Evolutionary conservation across 2,329 filamentous ascomycete species (phyloP), one percentile per base, ranked within the genome.

Genomic region (Sclerotiophoma versabilis): DNA sequence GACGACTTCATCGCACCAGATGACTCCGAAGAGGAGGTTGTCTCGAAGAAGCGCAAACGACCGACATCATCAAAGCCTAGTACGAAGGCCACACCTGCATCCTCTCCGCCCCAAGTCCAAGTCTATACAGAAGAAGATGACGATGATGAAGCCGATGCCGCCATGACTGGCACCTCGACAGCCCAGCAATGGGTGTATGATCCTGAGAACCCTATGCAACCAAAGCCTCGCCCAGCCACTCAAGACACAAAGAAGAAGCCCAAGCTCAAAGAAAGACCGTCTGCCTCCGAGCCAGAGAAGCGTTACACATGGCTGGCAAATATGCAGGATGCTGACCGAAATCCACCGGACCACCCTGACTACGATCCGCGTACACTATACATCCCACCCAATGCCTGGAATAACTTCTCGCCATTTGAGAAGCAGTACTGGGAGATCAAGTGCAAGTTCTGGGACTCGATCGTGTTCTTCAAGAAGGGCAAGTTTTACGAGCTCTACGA

Each of bases 391-490:
- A 71, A 81, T 27, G 91, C 92, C 0, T 96, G 88, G 87, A 78
- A 79, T 25, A 88, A 90, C 22, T 97, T 99, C 72, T 96, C 93
- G 0, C 85, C 93, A 0, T 99, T 99, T 62, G 95, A 99, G 76
- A 96, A 92, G 75, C 95, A 99, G 72, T 99, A 99, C 74, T 99
- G 95, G 95, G 92, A 96, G 69, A 98, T 99, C 75, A 99, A 99
- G 79, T 90, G 93, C 75, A 97, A 97, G 66, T 91, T 96, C 62
- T 98, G 91, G 90, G 92, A 97, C 63, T 97, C 93, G 0, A 89
- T 99, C 38, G 93, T 99, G 14, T 99, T 99, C 77, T 99, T 99
- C 87, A 99, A 98, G 77, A 99, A 99, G 81, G 95, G 95, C 69
- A 99, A 99, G 69, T 99, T 99, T 76, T 99, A 97, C 71, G 95